phyloP scores from a whole-genome alignment of 2,329 filamentous ascomycete species.

The Hypoxylon sp. region DNA sequence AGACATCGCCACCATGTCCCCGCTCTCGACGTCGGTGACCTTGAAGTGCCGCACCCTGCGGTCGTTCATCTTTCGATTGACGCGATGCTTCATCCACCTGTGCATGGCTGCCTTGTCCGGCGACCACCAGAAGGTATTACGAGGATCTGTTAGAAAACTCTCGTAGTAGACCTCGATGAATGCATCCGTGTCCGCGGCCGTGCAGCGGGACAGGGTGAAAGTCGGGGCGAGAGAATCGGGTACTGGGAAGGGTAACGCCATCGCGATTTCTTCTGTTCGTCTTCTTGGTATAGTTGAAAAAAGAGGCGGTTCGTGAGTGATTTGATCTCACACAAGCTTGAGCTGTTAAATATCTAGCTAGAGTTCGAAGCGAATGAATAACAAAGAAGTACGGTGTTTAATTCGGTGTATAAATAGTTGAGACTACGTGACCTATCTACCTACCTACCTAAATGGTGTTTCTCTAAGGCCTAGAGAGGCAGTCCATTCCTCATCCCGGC shows the following conservation, averaged over 20 bases:
- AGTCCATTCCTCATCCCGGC: not conserved
- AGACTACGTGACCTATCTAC: too few species aligned
- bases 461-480: not conserved
- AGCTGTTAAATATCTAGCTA: not conserved
- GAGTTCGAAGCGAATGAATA: not conserved
- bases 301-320: not conserved
- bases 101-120: slow-evolving; percentile 40
- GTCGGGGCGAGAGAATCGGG: slow-evolving; percentile 42
- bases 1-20: slow-evolving; percentile 49
- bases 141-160: slow-evolving; percentile 42
- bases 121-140: slow-evolving; percentile 50
- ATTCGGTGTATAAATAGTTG: too few species aligned
- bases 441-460: not conserved
- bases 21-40: slow-evolving; percentile 46
- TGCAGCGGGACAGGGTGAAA: slow-evolving; percentile 46
- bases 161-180: slow-evolving; percentile 48
- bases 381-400: too few species aligned
- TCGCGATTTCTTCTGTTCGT: slow-evolving; percentile 16
- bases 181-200: slow-evolving; percentile 46
- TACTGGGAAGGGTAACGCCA: slow-evolving; percentile 46
- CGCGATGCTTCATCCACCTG: slow-evolving; percentile 49
- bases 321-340: not conserved
- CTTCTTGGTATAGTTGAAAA: not conserved
- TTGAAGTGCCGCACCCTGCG: slow-evolving; percentile 51
- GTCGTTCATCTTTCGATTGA: slow-evolving; percentile 46